Conservation (phyloP, 805 yeast species). For the Tanozyma kutaoensis region DNA sequence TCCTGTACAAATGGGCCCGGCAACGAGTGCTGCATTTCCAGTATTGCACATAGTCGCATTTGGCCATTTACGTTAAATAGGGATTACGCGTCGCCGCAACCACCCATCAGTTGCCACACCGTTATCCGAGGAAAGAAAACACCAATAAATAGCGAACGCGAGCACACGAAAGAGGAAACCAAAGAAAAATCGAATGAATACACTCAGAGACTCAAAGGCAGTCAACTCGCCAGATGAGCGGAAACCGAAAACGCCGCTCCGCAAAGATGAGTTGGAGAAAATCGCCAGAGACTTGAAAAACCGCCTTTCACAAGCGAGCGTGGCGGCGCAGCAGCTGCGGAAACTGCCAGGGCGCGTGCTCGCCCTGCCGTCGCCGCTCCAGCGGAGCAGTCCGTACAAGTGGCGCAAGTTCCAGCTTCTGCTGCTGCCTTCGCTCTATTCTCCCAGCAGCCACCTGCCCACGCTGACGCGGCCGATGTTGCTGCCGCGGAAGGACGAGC, state of each 20-base stretch:
- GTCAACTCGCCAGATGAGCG: slow-evolving; percentile 5
- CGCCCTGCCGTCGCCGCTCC: slow-evolving; percentile 8
- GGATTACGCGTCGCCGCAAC: too few relatives aligned
- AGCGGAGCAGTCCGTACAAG: too few relatives aligned
- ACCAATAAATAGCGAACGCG: too few relatives aligned
- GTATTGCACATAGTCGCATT: too few relatives aligned
- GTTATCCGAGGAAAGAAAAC: too few relatives aligned
- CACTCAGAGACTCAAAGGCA: slow-evolving; percentile 11
- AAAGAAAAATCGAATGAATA: too few relatives aligned
- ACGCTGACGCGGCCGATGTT: slow-evolving; percentile 23
- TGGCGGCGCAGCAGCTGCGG: slow-evolving; percentile 22
- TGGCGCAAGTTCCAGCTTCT: too few relatives aligned
- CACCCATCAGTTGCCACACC: too few relatives aligned
- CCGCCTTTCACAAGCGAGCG: slow-evolving; percentile 28
- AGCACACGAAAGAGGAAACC: too few relatives aligned
- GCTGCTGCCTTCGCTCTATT: slow-evolving; percentile 19
- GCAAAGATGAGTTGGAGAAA: slow-evolving; percentile 30
- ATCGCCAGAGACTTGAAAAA: slow-evolving; percentile 29
- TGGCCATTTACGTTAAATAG: too few relatives aligned
- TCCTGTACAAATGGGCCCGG: too few relatives aligned
- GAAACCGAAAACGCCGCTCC: slow-evolving; percentile 21
- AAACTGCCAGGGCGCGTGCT: slow-evolving; percentile 10
- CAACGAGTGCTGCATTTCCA: too few relatives aligned
- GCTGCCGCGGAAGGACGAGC: slow-evolving; percentile 17
- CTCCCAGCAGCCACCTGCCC: slow-evolving; percentile 26